These are phyloP conservation scores for Sclerotinia minor DNA, from an alignment of 2,329 filamentous ascomycete genomes.

Conservation along the genomic window DNA sequence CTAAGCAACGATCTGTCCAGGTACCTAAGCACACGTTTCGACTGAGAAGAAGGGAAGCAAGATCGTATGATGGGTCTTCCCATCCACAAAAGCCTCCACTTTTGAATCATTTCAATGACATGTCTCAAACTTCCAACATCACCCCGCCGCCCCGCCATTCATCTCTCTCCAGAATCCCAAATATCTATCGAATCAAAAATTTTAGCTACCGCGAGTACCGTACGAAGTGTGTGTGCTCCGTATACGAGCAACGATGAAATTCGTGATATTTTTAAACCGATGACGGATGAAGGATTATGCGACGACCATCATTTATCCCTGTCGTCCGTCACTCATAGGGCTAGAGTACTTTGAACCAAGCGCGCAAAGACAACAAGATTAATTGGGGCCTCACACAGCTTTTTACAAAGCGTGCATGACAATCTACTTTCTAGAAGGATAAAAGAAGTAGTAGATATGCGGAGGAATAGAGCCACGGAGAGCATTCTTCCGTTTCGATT, in stretches of 20 bases:
- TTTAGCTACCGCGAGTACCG: constrained; percentile 8
- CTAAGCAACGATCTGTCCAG: constrained; percentile 14
- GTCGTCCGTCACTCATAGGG: neutral
- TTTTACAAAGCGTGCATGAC: constrained; percentile 1
- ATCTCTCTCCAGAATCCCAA: constrained; percentile 3
- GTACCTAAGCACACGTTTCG: neutral
- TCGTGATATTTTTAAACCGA: neutral
- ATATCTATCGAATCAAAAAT: neutral
- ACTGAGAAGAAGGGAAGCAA: constrained; percentile 1
- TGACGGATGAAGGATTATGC: constrained; percentile 8
- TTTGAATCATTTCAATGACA: constrained; percentile 17
- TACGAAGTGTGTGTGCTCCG: neutral
- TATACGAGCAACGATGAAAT: neutral
- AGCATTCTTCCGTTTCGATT: neutral
- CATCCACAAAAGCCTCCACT: constrained; percentile 4
- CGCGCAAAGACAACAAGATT: neutral
- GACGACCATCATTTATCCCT: neutral
- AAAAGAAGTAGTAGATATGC: neutral
- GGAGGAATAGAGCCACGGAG: neutral
- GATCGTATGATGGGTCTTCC: constrained; percentile 13
- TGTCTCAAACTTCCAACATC: constrained; percentile 11
- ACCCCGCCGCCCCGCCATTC: constrained; percentile 18
- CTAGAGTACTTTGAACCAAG: constrained; percentile 13
- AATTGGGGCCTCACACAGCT: neutral
- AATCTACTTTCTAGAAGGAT: neutral